These are phyloP conservation scores for Thelonectria olida DNA, from an alignment of 2,329 filamentous ascomycete species.

Conservation along the genomic window DNA sequence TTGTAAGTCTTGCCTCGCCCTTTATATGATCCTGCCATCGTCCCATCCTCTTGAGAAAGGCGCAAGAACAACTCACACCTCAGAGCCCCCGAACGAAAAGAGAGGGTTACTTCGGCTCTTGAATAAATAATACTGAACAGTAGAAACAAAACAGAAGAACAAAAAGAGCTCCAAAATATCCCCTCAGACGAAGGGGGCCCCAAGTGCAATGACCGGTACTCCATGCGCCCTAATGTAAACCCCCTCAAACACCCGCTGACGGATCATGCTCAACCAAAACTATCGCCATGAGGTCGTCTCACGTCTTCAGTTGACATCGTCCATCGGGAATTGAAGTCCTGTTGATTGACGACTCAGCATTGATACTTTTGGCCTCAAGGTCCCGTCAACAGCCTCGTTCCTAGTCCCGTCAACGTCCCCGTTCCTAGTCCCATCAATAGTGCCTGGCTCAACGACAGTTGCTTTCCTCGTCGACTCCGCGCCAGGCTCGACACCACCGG, in stretches of 20 bases:
- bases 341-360: slow-evolving; percentile 24
- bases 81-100: slow-evolving; percentile 20
- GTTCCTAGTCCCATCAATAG: slow-evolving; percentile 19
- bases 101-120: slow-evolving; percentile 22
- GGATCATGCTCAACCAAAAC: slow-evolving; percentile 4
- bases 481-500: slow-evolving; percentile 16
- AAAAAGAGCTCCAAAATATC: slow-evolving; percentile 7
- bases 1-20: slow-evolving; percentile 26
- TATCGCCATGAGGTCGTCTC: neutral
- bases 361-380: slow-evolving; percentile 20
- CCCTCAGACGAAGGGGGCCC: slow-evolving; percentile 18
- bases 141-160: slow-evolving; percentile 19
- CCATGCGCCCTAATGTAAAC: slow-evolving; percentile 39
- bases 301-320: slow-evolving; percentile 22
- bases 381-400: slow-evolving; percentile 29
- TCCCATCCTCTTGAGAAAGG: slow-evolving; percentile 1
- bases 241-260: slow-evolving; percentile 17
- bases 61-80: slow-evolving; percentile 23
- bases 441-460: slow-evolving; percentile 12
- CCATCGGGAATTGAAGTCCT: slow-evolving; percentile 27
- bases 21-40: slow-evolving; percentile 25
- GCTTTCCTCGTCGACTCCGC: slow-evolving; percentile 5
- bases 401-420: no score
- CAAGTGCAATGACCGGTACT: slow-evolving; percentile 35
- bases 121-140: slow-evolving; percentile 35